Conservation (phyloP, 1,284 basidiomycete genomes). For the Malassezia sp. region DNA sequence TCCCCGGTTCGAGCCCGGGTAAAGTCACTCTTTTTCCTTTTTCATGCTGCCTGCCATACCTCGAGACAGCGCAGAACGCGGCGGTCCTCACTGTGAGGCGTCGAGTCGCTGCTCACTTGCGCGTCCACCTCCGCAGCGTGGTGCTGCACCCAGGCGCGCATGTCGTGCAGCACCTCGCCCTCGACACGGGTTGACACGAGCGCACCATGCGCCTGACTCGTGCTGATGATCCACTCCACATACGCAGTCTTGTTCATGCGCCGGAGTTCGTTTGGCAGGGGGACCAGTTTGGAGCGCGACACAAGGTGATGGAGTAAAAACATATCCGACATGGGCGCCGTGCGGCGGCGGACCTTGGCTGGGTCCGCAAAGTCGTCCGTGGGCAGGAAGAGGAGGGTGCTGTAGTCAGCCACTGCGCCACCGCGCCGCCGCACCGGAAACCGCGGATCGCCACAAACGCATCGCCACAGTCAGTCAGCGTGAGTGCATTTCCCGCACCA, state of each 20-base stretch:
- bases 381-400: slow-evolving; percentile 4
- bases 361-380: not conserved
- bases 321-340: not conserved
- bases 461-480: slow-evolving; percentile 1
- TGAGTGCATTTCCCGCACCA: not conserved
- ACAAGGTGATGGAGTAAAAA: slow-evolving; percentile 1
- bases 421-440: too few species aligned
- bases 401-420: too few species aligned
- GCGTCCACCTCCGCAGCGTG: not conserved
- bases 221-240: slow-evolving; percentile 1
- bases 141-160: not conserved
- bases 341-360: not conserved
- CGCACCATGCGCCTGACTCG: not conserved
- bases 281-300: not conserved
- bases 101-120: not conserved
- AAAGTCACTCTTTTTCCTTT: slow-evolving; percentile 12
- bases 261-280: slow-evolving; percentile 3
- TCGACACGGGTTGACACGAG: not conserved
- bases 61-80: not conserved
- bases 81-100: too few species aligned
- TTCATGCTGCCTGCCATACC: not conserved
- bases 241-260: slow-evolving; percentile 1
- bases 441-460: not conserved
- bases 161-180: not conserved
- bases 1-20: slow-evolving; percentile 19